These are phyloP conservation scores for Eucalyptus polybractea DNA, from an alignment of 345 rosid genomes.

Conservation along the genomic window DNA sequence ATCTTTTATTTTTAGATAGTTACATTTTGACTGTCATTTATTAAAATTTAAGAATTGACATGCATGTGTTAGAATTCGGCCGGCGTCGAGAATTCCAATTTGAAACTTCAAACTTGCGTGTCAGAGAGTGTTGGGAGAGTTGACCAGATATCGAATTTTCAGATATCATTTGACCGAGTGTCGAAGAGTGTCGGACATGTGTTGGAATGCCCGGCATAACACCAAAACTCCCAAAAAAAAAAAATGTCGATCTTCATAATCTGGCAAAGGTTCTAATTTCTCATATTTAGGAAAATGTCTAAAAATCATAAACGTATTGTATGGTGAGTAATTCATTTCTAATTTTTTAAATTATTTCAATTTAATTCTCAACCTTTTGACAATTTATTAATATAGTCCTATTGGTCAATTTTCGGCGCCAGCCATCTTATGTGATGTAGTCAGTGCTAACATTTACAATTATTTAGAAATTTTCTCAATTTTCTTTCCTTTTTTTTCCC, in stretches of 20 bases:
- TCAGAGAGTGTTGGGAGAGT: accelerated
- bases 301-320: background rate
- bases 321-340: accelerated
- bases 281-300: background rate
- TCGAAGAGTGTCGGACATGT: accelerated
- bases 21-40: no score
- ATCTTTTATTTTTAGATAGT: no score
- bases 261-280: no score
- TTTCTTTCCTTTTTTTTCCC: background rate
- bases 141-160: accelerated
- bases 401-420: accelerated
- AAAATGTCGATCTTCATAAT: no score
- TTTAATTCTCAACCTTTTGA: background rate
- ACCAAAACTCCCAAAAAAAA: no score
- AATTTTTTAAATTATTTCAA: background rate
- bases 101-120: accelerated
- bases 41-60: no score
- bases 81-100: no score
- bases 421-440: accelerated
- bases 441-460: background rate
- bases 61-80: no score
- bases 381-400: background rate
- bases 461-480: background rate
- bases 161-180: accelerated
- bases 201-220: accelerated